Percentiles rank a stretch among this genome's conserved stretches.
phyloP scores from a whole-genome alignment of 2,329 filamentous ascomycete species.

The Scedosporium dehoogii region DNA sequence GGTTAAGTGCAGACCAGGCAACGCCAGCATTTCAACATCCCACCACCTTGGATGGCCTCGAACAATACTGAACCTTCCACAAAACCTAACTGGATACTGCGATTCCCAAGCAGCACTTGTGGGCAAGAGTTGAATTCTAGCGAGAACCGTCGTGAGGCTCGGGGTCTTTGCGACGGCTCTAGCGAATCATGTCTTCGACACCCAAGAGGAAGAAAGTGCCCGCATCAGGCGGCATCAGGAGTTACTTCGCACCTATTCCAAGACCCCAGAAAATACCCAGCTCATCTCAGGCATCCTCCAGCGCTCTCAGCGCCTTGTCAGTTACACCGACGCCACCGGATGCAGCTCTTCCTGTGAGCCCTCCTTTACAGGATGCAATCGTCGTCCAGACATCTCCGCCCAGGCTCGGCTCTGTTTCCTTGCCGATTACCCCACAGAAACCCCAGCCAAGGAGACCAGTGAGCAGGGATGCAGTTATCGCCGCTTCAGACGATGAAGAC shows the following conservation, averaged over 20 bases:
- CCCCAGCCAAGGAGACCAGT: background rate
- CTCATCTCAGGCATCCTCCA: background rate
- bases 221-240: background rate
- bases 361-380: background rate
- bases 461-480: slow-evolving; percentile 3
- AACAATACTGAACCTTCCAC: too few species aligned
- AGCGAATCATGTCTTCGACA: background rate
- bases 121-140: too few species aligned
- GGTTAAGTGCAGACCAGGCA: too few species aligned
- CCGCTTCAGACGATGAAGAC: slow-evolving; percentile 6
- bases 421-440: background rate
- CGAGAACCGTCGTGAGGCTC: too few species aligned
- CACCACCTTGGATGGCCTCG: too few species aligned
- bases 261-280: background rate
- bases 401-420: background rate
- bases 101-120: too few species aligned
- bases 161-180: background rate
- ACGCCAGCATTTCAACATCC: too few species aligned
- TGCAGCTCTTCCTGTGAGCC: background rate
- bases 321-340: background rate
- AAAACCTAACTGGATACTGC: too few species aligned
- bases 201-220: background rate
- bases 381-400: background rate
- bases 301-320: background rate
- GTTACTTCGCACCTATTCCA: background rate